These are phyloP conservation scores for Fusarium chlamydosporum DNA, from an alignment of 2,329 filamentous ascomycete genomes.

Conservation along the genomic window DNA sequence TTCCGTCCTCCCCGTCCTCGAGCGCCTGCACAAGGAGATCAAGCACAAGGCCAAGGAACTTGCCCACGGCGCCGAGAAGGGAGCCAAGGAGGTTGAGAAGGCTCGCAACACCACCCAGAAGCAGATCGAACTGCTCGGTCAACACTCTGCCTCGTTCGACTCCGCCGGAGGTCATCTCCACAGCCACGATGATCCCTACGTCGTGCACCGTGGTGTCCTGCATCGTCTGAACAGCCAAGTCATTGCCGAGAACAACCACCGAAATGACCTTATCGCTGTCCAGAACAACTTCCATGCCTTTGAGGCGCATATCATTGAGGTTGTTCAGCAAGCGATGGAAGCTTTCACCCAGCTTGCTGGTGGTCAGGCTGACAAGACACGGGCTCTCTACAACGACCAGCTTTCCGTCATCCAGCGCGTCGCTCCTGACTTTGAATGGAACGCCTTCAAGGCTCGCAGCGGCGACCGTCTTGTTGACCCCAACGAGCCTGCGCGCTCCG, in stretches of 20 bases:
- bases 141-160: slow-evolving; percentile 85
- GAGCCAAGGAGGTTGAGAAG: slow-evolving; percentile 92
- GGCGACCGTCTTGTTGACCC: slow-evolving; percentile 82
- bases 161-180: slow-evolving; percentile 79
- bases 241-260: slow-evolving; percentile 94
- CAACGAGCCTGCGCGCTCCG: slow-evolving; percentile 77
- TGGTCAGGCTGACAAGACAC: slow-evolving; percentile 84
- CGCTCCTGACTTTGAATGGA: slow-evolving; percentile 91
- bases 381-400: slow-evolving; percentile 87
- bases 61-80: slow-evolving; percentile 82
- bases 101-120: slow-evolving; percentile 89
- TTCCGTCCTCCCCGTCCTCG: slow-evolving; percentile 87
- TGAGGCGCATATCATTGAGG: slow-evolving; percentile 86
- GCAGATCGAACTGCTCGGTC: slow-evolving; percentile 93
- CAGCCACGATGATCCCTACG: slow-evolving; percentile 86
- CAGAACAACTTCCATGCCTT: slow-evolving; percentile 91
- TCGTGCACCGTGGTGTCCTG: slow-evolving; percentile 83
- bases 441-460: slow-evolving; percentile 82
- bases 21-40: slow-evolving; percentile 93
- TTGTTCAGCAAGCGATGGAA: slow-evolving; percentile 84
- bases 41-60: slow-evolving; percentile 97
- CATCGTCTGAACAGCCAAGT: slow-evolving; percentile 92
- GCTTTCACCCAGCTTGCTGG: slow-evolving; percentile 86
- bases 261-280: slow-evolving; percentile 90
- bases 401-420: slow-evolving; percentile 81